Base-by-base conservation (phyloP, 2,329 filamentous ascomycete genomes). In the Epichloe elymi region DNA sequence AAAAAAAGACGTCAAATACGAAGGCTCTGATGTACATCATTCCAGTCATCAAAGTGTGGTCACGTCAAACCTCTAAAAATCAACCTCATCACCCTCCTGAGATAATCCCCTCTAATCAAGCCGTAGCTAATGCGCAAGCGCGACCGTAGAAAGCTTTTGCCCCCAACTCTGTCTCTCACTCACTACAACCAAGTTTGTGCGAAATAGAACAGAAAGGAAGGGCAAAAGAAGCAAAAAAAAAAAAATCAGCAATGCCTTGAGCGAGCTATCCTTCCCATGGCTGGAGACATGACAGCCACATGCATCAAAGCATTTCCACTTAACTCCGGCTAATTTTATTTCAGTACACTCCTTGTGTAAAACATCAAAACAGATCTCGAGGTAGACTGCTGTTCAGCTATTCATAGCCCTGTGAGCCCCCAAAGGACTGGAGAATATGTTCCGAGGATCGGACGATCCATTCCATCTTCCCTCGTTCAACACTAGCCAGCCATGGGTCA, bases 401-500 rank as follows among this genome's bases (percentile, higher is more conserved):
- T 47, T 65, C 63, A 48, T 65, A 67, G 47, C 60, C 59, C 46
- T 57, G 60, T 17, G 58, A 48, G 33, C 53, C 57, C 30, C 58
- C 58, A 55, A 65, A 67, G 4, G 60, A 60, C 42, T 62, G 61
- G 23, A 69, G 60, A 50, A 70, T 63, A 44, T 65, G 61, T 46
- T 67, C 60, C 4, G 67, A 66, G 4, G 65, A 65, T 37, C 59
- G 57, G 30, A 69, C 58, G 52, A 70, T 65, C 66, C 67, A 68
- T 40, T 70, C 67, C 41, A 70, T 61, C 61, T 69, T 70, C 49
- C 53, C 57, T 55, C 63, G 61, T 50, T 69, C 67, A 5, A 69
- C 58, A 48, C 63, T 67, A 51, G 60, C 61, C 46, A 70, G 58
- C 65, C 67, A 70, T 8, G 67, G 67, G 42, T 70, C 67, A 2